These are phyloP conservation scores for Naegleria gruberi DNA, from an alignment of 208 protist species.

Conservation along the genomic window DNA sequence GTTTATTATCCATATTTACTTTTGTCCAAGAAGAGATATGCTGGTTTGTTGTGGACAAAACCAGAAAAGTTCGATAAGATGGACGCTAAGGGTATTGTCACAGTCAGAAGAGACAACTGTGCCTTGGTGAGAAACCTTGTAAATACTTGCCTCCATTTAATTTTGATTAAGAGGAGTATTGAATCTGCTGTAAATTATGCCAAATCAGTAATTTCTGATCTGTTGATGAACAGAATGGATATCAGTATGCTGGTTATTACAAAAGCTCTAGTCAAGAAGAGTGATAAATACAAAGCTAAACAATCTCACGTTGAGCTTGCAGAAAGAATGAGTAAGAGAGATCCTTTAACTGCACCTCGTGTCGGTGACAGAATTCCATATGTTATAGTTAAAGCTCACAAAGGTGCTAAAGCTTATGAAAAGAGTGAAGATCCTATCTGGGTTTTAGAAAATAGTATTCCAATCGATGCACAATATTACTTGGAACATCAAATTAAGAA, in stretches of 20 bases:
- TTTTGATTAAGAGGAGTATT: slow-evolving; percentile 61
- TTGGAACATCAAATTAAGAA: slow-evolving; percentile 82
- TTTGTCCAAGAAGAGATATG: slow-evolving; percentile 99
- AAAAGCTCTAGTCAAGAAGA: slow-evolving; percentile 84
- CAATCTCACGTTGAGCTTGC: slow-evolving; percentile 86
- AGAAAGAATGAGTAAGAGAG: slow-evolving; percentile 73
- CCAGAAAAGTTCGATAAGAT: slow-evolving; percentile 86
- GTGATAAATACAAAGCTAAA: slow-evolving; percentile 83
- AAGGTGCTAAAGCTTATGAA: slow-evolving; percentile 89
- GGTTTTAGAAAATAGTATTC: slow-evolving; percentile 86
- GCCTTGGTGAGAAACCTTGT: slow-evolving; percentile 75
- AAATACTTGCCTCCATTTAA: slow-evolving; percentile 24
- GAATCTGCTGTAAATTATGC: slow-evolving; percentile 47
- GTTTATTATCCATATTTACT: slow-evolving; percentile 98
- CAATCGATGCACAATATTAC: slow-evolving; percentile 88
- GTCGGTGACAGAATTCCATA: slow-evolving; percentile 91
- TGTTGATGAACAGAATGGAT: slow-evolving; percentile 89
- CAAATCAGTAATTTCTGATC: slow-evolving; percentile 73
- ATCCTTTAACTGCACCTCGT: slow-evolving; percentile 65
- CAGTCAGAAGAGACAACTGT: slow-evolving; percentile 98
- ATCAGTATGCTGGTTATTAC: slow-evolving; percentile 85
- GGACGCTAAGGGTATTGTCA: slow-evolving; percentile 96
- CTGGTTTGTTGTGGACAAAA: slow-evolving; percentile 92
- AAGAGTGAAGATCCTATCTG: slow-evolving; percentile 99
- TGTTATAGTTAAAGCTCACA: slow-evolving; percentile 76